Evolutionary conservation across 805 yeast species (phyloP).

Genomic region (Barnettozyma sp.): DNA sequence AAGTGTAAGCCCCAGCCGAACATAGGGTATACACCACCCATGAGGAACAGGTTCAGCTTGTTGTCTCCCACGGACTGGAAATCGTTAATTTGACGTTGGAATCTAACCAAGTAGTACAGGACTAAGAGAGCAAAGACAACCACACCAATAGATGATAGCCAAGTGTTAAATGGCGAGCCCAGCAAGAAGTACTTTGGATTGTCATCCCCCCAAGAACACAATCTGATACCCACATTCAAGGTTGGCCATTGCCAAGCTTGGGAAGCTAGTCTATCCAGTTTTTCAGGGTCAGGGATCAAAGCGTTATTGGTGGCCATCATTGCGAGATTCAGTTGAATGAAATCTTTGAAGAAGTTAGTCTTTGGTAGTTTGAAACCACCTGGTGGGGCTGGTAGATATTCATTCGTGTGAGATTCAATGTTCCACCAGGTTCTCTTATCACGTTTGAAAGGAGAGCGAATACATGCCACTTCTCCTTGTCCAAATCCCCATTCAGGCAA

Average conservation of each 20-base stretch:
- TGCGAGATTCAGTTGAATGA: constrained; percentile 67
- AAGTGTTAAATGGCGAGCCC: constrained; percentile 74
- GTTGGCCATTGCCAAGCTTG: constrained; percentile 88
- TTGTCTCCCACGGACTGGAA: constrained; percentile 39
- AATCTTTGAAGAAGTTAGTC: constrained; percentile 72
- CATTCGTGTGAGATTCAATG: constrained; percentile 63
- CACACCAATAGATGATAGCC: constrained; percentile 62
- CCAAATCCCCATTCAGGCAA: constrained; percentile 98
- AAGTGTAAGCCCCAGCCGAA: constrained; percentile 77
- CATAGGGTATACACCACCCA: constrained; percentile 75
- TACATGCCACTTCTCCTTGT: constrained; percentile 93
- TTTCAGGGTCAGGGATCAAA: constrained; percentile 69
- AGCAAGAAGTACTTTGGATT: constrained; percentile 57
- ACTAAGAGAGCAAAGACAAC: constrained; percentile 43
- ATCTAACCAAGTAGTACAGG: constrained; percentile 38
- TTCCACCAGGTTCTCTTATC: constrained; percentile 91
- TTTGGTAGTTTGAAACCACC: constrained; percentile 61
- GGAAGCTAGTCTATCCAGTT: constrained; percentile 64
- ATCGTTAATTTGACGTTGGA: constrained; percentile 75
- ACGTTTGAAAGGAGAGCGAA: constrained; percentile 54
- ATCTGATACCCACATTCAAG: constrained; percentile 65
- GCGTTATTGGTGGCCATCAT: constrained; percentile 89
- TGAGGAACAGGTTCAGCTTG: constrained; percentile 45
- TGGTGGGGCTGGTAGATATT: constrained; percentile 50
- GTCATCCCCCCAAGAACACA: constrained; percentile 64